Evolutionary conservation across 1,284 basidiomycete genomes (phyloP).

Genomic region (Athelia sp.): DNA sequence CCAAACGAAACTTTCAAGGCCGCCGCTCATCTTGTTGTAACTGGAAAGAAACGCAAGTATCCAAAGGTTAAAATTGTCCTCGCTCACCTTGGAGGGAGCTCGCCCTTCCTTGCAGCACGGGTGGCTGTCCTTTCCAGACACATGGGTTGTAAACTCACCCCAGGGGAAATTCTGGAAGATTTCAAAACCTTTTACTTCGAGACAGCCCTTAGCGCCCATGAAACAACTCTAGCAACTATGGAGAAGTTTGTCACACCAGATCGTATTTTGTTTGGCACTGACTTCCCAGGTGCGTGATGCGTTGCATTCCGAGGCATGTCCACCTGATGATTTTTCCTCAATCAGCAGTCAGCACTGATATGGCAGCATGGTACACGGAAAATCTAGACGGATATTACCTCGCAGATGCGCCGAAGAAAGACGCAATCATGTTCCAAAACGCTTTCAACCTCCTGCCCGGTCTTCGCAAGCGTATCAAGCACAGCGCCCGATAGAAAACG

Average conservation of each 20-base stretch:
- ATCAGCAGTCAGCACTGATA: slow-evolving; percentile 51
- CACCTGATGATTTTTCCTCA: neutral
- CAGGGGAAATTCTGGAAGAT: slow-evolving; percentile 58
- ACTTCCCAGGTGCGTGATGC: slow-evolving; percentile 56
- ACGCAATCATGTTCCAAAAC: slow-evolving; percentile 39
- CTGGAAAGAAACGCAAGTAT: slow-evolving; percentile 60
- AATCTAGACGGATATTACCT: slow-evolving; percentile 44
- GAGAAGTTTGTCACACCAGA: slow-evolving; percentile 41
- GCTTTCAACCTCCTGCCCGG: slow-evolving; percentile 43
- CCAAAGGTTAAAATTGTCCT: slow-evolving; percentile 56
- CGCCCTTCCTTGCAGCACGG: slow-evolving; percentile 55
- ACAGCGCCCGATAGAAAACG: too few relatives aligned
- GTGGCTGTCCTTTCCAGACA: slow-evolving; percentile 59
- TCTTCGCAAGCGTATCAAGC: slow-evolving; percentile 13
- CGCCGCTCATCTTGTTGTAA: slow-evolving; percentile 67
- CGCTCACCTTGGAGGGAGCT: slow-evolving; percentile 63
- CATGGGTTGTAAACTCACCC: slow-evolving; percentile 58
- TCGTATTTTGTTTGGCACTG: slow-evolving; percentile 62
- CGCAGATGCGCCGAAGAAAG: slow-evolving; percentile 25
- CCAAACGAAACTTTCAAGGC: slow-evolving; percentile 78
- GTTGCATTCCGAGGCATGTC: neutral
- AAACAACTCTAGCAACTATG: slow-evolving; percentile 42
- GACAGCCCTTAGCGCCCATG: slow-evolving; percentile 56
- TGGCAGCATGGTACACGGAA: slow-evolving; percentile 53
- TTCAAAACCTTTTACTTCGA: slow-evolving; percentile 70